Percentiles rank a stretch among this genome's conserved stretches.
phyloP scores from a whole-genome alignment of 2,329 filamentous ascomycete genomes.

The Penicillium concentricum region DNA sequence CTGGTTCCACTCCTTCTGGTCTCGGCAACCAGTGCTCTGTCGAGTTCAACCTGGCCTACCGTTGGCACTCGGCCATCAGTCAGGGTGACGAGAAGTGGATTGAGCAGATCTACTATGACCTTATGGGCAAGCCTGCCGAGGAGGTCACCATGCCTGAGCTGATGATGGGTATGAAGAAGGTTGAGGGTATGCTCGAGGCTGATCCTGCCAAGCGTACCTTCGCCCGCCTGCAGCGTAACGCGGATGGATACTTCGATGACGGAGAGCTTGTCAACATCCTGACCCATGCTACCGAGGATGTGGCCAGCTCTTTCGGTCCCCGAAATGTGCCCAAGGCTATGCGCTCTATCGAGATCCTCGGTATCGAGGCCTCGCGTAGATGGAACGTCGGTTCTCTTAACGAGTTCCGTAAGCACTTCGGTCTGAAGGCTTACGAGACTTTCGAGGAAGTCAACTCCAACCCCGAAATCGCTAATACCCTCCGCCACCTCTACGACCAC shows the following conservation, averaged over 20 bases:
- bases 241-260: conserved; percentile 69
- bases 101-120: conserved; percentile 62
- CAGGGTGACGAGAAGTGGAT: conserved; percentile 79
- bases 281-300: conserved; percentile 69
- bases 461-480: conserved; percentile 64
- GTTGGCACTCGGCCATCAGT: conserved; percentile 80
- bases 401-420: conserved; percentile 81
- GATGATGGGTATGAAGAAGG: conserved; percentile 61
- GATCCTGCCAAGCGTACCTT: conserved; percentile 72
- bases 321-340: conserved; percentile 72
- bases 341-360: conserved; percentile 74
- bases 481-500: conserved; percentile 65
- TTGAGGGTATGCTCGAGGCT: conserved; percentile 58
- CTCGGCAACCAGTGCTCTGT: conserved; percentile 81
- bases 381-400: conserved; percentile 80
- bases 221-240: conserved; percentile 61
- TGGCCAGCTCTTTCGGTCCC: conserved; percentile 62
- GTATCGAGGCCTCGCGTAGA: conserved; percentile 71
- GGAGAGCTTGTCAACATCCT: conserved; percentile 74
- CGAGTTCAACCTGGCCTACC: conserved; percentile 85
- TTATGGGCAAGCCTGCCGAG: conserved; percentile 61
- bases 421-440: conserved; percentile 69
- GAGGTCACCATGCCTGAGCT: conserved; percentile 62
- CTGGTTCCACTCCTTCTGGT: conserved; percentile 63
- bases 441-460: conserved; percentile 86